A percentile compares a stretch with the other conserved stretches of the same genome.
These are phyloP conservation scores for Trifolium subterraneum DNA, from an alignment of 306 rosid species.

Conservation along the genomic window DNA sequence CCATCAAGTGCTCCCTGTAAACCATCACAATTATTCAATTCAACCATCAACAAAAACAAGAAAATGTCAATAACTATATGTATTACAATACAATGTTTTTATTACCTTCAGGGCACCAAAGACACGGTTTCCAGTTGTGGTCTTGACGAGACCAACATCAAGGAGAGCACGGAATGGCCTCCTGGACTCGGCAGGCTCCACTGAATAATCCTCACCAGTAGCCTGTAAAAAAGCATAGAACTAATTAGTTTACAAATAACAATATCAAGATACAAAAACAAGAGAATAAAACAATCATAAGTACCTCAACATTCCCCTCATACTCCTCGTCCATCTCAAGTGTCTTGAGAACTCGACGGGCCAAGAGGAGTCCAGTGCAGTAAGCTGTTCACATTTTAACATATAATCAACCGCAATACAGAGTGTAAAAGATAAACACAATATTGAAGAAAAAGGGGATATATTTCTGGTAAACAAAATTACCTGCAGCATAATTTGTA, in stretches of 20 bases:
- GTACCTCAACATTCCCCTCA: slow-evolving; percentile 92
- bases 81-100: background rate
- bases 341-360: slow-evolving; percentile 73
- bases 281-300: background rate
- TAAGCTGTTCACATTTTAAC: slow-evolving; percentile 59
- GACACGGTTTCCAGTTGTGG: slow-evolving; percentile 89
- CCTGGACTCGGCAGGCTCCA: slow-evolving; percentile 86
- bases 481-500: slow-evolving; percentile 96
- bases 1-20: slow-evolving; percentile 90
- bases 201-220: slow-evolving; percentile 87
- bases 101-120: slow-evolving; percentile 85
- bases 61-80: background rate
- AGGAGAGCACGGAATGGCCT: slow-evolving; percentile 98
- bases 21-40: slow-evolving; percentile 5
- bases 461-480: background rate
- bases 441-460: background rate
- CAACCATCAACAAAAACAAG: background rate
- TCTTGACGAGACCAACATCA: slow-evolving; percentile 83
- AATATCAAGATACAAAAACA: too few relatives aligned
- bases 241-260: background rate
- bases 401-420: background rate
- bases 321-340: slow-evolving; percentile 87
- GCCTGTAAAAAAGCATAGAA: slow-evolving; percentile 48
- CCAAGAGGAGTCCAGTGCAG: slow-evolving; percentile 90
- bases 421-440: background rate